These are phyloP conservation scores for Lyophyllum atratum DNA, from an alignment of 768 basidiomycete species.

Conservation along the genomic window DNA sequence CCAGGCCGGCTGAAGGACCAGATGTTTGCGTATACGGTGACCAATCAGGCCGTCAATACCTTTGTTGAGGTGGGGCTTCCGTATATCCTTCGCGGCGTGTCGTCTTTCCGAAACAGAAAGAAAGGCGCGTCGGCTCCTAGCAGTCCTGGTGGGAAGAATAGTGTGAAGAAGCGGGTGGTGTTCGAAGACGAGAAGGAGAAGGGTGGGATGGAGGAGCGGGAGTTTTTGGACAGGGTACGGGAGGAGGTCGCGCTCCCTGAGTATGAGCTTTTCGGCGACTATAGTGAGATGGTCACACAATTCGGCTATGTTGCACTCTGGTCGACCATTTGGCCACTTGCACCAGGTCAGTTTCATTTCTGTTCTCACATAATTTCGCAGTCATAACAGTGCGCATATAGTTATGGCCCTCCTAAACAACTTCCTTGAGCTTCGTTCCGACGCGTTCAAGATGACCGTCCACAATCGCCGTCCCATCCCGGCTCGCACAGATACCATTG, in stretches of 20 bases:
- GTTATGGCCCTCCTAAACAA: constrained; percentile 92
- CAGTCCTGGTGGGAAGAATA: constrained; percentile 16
- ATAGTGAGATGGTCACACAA: constrained; percentile 95
- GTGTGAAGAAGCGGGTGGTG: constrained; percentile 65
- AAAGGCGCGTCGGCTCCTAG: constrained; percentile 30
- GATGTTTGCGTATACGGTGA: constrained; percentile 92
- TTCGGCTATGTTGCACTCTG: constrained; percentile 93
- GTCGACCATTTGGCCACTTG: constrained; percentile 93
- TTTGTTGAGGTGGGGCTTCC: constrained; percentile 84
- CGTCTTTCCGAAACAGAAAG: constrained; percentile 44
- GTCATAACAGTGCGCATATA: constrained; percentile 12
- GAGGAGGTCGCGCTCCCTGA: constrained; percentile 77
- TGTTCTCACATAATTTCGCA: not conserved
- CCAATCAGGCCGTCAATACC: constrained; percentile 81
- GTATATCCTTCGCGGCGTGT: constrained; percentile 64
- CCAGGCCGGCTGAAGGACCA: constrained; percentile 79
- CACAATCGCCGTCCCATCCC: constrained; percentile 87
- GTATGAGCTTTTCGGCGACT: constrained; percentile 84
- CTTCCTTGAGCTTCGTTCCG: constrained; percentile 86
- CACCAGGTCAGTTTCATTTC: constrained; percentile 54
- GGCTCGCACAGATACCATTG: constrained; percentile 85
- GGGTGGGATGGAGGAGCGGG: constrained; percentile 65
- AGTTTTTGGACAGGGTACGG: constrained; percentile 79
- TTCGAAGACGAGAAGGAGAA: constrained; percentile 69
- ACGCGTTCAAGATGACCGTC: constrained; percentile 93